These are phyloP conservation scores for Acorus gramineus DNA, from an alignment of 106 monocot genomes.

Conservation along the genomic window DNA sequence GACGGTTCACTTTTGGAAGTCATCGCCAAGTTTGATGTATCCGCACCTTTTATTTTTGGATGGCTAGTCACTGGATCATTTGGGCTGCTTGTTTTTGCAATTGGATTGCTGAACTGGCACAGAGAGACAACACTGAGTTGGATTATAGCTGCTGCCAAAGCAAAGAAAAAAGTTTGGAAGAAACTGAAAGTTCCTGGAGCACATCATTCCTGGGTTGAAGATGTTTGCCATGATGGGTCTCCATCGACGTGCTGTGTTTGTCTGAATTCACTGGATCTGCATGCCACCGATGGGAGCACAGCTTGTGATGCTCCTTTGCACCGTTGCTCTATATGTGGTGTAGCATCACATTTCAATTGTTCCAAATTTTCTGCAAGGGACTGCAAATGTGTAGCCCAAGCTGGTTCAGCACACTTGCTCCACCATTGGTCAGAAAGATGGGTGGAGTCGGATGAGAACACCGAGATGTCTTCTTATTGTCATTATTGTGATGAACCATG, in stretches of 20 bases:
- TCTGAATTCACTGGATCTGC: conserved; percentile 41
- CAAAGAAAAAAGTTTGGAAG: conserved; percentile 59
- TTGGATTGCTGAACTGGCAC: conserved; percentile 62
- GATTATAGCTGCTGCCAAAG: conserved; percentile 73
- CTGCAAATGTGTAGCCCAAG: conserved; percentile 74
- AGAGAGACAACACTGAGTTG: conserved; percentile 59
- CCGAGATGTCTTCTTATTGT: conserved; percentile 63
- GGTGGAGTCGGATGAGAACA: conserved; percentile 54
- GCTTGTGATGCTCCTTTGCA: conserved; percentile 13
- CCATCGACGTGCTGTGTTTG: conserved; percentile 78
- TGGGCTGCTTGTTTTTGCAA: conserved; percentile 48
- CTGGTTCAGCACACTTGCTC: conserved; percentile 46
- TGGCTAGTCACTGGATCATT: conserved; percentile 56
- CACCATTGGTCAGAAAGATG: conserved; percentile 93
- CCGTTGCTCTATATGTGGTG: conserved; percentile 64
- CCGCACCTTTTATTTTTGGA: conserved; percentile 23
- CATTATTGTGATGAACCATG: conserved; percentile 77
- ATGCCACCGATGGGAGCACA: conserved; percentile 13
- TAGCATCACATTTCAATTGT: conserved; percentile 61
- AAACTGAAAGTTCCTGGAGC: conserved; percentile 50
- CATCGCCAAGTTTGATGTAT: conserved; percentile 14
- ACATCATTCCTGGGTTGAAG: conserved; percentile 60
- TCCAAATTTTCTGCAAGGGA: conserved; percentile 47
- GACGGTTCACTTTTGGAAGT: conserved; percentile 11
- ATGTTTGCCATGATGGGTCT: conserved; percentile 19